Base-by-base conservation (phyloP, 306 rosid genomes). In the Dalbergia oliveri region DNA sequence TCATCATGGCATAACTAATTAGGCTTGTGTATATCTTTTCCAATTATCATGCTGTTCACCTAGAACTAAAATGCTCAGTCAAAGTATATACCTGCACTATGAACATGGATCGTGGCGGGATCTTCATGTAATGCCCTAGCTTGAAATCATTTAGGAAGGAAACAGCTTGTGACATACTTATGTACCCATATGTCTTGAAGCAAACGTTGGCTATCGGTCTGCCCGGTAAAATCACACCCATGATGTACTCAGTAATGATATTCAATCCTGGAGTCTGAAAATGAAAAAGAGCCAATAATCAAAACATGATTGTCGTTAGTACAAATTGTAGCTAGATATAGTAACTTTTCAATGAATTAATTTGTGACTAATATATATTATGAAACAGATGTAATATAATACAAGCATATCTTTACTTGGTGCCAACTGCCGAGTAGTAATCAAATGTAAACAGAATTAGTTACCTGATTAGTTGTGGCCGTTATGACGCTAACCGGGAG, bases 81-180 rank as follows among this genome's bases (percentile, higher is more conserved):
- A 6, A 13, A 35, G 63, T 16, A 53, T 15, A 37, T 85, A 91
- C 95, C 95, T 91, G 96, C 76, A 91, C 90, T 31, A 89, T 26
- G 85, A 91, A 91, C 93, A 91, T 89, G 4, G 96, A 87, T 1
- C 86, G 79, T 37, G 93, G 96, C 0, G 97, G 97, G 51, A 86
- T 73, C 86, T 91, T 89, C 97, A 89, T 88, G 86, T 91, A 91
- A 66, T 89, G 92, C 9, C 93, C 97, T 9, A 91, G 83, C 85
- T 89, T 91, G 86, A 91, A 91, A 79, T 91, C 91, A 65, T 58
- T 83, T 16, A 91, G 83, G 80, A 89, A 89, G 66, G 90, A 84
- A 72, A 91, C 50, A 9, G 97, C 97, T 37, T 91, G 97, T n/a
- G 82, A 53, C 93, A 91, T 89, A 73, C 93, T 91, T 16, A 88